Base-by-base conservation (phyloP, 192 early-diverging fungal species). In the Coemansia sp. region DNA sequence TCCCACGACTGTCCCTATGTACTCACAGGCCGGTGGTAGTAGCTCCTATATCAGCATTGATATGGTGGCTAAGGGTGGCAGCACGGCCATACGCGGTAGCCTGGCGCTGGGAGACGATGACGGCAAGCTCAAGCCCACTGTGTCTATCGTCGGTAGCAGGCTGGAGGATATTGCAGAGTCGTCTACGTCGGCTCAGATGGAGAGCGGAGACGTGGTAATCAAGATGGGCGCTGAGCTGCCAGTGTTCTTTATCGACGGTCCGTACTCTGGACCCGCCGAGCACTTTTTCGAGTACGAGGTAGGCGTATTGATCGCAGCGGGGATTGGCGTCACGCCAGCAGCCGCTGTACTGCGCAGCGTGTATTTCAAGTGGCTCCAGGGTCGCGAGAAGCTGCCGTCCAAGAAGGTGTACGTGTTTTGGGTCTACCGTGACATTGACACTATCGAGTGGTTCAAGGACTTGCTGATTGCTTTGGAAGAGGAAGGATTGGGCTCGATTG, bases 371-470 rank as follows among this genome's bases (percentile, higher is more conserved):
- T 85, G 85, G 76, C 87, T 84, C 47, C 85, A 89, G 63, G 74
- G 78, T 18, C 88, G 81, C 34, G 89, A 89, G 27, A 70, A 74
- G 51, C 77, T 83, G 40, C 79, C 80, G 9, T 72, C 88, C 31
- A 82, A 80, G 27, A 95, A 92, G 68, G 89, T 91, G 12, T 93
- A 92, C 69, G 88, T 95, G 67, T 88, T 93, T 72, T 95, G 93
- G 93, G 78, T 91, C 18, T 89, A 87, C 69, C 89, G 93, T 40
- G 93, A 95, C 72, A 88, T 79, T 8, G 70, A 80, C 64, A 81
- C 91, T 3, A 90, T 95, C 49, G 87, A 91, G 66, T 95, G 93
- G 92, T 95, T 95, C 88, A 90, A 92, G 84, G 90, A 91, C 47
- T 68, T 93, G 54, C 75, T 95, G 46, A 55, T 86, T 20, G 87